phyloP scores from a whole-genome alignment of 148 eudicot genomes.

The Silene uniflora region DNA sequence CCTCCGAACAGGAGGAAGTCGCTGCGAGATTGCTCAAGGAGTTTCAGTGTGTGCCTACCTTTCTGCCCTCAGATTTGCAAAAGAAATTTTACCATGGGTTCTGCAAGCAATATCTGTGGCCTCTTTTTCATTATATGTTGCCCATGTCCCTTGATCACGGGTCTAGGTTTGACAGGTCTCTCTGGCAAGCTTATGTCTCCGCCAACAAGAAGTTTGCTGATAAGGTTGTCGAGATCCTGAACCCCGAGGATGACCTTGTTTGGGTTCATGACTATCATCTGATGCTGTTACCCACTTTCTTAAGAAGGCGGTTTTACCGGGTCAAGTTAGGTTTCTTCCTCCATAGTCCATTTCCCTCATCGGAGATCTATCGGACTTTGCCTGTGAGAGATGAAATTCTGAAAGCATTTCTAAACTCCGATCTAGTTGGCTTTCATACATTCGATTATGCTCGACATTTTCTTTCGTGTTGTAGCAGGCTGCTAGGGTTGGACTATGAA shows the following conservation, averaged over 20 bases:
- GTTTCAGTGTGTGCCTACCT: slow-evolving; percentile 66
- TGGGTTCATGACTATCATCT: slow-evolving; percentile 87
- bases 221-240: slow-evolving; percentile 51
- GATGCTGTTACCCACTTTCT: slow-evolving; percentile 61
- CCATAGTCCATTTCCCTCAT: slow-evolving; percentile 81
- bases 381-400: slow-evolving; percentile 66
- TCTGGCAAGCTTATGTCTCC: slow-evolving; percentile 74
- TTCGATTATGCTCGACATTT: slow-evolving; percentile 81
- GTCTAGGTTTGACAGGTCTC: slow-evolving; percentile 46
- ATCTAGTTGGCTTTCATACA: slow-evolving; percentile 68
- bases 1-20: slow-evolving; percentile 58
- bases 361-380: slow-evolving; percentile 71
- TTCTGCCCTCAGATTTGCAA: slow-evolving; percentile 56
- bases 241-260: slow-evolving; percentile 61
- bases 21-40: slow-evolving; percentile 54
- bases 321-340: slow-evolving; percentile 67
- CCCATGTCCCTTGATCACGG: slow-evolving; percentile 65
- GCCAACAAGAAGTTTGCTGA: slow-evolving; percentile 75
- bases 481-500: slow-evolving; percentile 60
- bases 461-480: slow-evolving; percentile 61
- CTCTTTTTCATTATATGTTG: slow-evolving; percentile 79
- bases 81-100: slow-evolving; percentile 62
- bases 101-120: slow-evolving; percentile 78
- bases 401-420: slow-evolving; percentile 59
- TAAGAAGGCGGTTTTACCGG: slow-evolving; percentile 51